Evolutionary conservation across 176 grass and related monocot genomes (phyloP).

Genomic region (Cenchrus americanus): DNA sequence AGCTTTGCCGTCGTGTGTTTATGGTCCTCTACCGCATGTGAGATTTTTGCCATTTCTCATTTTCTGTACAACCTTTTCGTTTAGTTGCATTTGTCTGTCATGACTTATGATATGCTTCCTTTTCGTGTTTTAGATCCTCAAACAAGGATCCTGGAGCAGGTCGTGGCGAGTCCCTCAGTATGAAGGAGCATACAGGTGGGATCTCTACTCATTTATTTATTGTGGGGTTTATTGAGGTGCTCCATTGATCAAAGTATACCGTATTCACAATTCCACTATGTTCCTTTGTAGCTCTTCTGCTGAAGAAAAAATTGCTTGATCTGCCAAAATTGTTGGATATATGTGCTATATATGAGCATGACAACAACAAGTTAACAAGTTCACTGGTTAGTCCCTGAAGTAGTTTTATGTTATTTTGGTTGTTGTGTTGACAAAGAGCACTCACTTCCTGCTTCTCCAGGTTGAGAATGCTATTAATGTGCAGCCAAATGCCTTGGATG

Average conservation of each 20-base stretch:
- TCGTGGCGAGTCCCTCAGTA: constrained; percentile 72
- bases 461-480: constrained; percentile 80
- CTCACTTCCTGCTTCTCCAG: constrained; percentile 55
- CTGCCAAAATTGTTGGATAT: constrained; percentile 95
- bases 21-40: constrained; percentile 97
- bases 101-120: constrained; percentile 29
- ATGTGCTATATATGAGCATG: constrained; percentile 92
- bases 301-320: constrained; percentile 92
- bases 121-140: constrained; percentile 72
- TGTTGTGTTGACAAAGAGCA: constrained; percentile 32
- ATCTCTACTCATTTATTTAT: constrained; percentile 30
- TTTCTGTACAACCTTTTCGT: constrained; percentile 19
- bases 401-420: constrained; percentile 17
- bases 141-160: constrained; percentile 85
- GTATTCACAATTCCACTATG: constrained; percentile 43
- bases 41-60: constrained; percentile 36
- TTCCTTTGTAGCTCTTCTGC: constrained; percentile 73
- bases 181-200: constrained; percentile 85
- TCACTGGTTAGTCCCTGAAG: constrained; percentile 66
- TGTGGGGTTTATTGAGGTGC: constrained; percentile 26
- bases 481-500: constrained; percentile 65
- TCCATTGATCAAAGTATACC: constrained; percentile 22
- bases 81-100: constrained; percentile 17
- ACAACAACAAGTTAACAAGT: constrained; percentile 76
- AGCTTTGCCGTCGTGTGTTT: constrained; percentile 92